Base-by-base conservation (phyloP, 2,329 filamentous ascomycete genomes). In the Mariannaea elegans region DNA sequence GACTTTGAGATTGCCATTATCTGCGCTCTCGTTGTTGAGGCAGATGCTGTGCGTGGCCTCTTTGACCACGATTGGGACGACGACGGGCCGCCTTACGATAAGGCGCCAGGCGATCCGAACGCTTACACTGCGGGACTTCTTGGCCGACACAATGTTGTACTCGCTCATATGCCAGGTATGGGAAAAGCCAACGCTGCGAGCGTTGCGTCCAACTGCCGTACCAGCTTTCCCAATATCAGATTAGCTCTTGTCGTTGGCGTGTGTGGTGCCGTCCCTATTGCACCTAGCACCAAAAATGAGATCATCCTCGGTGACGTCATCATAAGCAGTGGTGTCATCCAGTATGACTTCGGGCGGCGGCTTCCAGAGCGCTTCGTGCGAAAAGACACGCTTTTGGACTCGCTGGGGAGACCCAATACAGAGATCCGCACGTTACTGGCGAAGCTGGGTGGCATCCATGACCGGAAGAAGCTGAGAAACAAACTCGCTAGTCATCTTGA, bases 321-420 rank as follows among this genome's bases (percentile, higher is more conserved):
- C 24, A 66, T 75, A 23, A 70, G 72, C 36, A 59, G 59, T 3
- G 64, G 62, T 1, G 41, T 76, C 2, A 32, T 73, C 14, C 71
- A 76, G 39, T 72, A 68, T 36, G 73, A 75, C 48, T 62, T 71
- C 47, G 74, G 72, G 1, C 62, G 71, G 21, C 69, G 56, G 41
- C 59, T 63, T 3, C 61, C 68, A 0, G 56, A 64, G 8, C 23
- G 50, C 1, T 70, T 71, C 23, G 34, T 67, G 23, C 57, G 51
- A 2, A 71, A 70, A 47, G 55, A 68, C 16, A 66, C 63, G 0
- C 39, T 67, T 3, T 16, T 60, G 0, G 70, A 73, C 19, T 61
- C 39, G 0, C 38, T 72, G 0, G 60, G 64, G 0, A 58, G 72
- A 12, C 62, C 65, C 0, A 70, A 63, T 10, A 7, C 24, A 1